Percentiles rank a stretch among this genome's conserved stretches.
Evolutionary conservation across 352 stramenopile species (phyloP).

Genomic region (Phytophthora cryptogea): DNA sequence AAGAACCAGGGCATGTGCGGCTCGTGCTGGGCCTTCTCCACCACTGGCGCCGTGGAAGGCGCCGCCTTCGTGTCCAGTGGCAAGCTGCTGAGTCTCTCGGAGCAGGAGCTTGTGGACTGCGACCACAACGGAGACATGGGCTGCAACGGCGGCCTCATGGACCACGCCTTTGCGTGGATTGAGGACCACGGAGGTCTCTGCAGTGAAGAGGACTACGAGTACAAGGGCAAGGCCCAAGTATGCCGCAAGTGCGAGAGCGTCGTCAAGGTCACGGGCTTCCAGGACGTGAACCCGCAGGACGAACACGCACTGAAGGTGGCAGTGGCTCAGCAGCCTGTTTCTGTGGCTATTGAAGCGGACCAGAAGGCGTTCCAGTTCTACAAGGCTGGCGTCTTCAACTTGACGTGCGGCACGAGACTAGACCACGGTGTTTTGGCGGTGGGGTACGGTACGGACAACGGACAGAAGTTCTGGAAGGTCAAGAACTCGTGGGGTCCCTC

Average conservation of each 20-base stretch:
- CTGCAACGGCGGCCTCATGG: constrained; percentile 98
- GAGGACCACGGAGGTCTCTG: constrained; percentile 92
- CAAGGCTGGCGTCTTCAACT: constrained; percentile 71
- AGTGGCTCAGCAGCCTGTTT: constrained; percentile 82
- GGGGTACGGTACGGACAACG: constrained; percentile 89
- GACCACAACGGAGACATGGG: constrained; percentile 94
- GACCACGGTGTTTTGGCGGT: constrained; percentile 95
- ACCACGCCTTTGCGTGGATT: constrained; percentile 97
- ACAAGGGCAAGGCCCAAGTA: constrained; percentile 75
- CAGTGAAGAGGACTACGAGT: constrained; percentile 96
- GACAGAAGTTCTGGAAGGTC: constrained; percentile 94
- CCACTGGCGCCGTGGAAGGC: constrained; percentile 98
- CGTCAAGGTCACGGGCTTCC: constrained; percentile 83
- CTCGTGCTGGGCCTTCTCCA: constrained; percentile 97
- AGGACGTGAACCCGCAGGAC: constrained; percentile 73
- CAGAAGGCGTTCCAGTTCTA: constrained; percentile 87
- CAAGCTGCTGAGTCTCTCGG: constrained; percentile 92
- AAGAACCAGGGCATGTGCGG: constrained; percentile 96
- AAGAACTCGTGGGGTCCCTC: constrained; percentile 93
- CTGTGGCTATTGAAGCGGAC: constrained; percentile 87
- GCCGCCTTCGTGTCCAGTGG: constrained; percentile 93
- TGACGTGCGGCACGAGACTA: constrained; percentile 62
- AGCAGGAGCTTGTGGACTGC: constrained; percentile 99
- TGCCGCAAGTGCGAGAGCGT: constrained; percentile 86
- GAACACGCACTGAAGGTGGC: constrained; percentile 87